Conservation (phyloP, 805 yeast genomes). For the Yarrowia sp. region DNA sequence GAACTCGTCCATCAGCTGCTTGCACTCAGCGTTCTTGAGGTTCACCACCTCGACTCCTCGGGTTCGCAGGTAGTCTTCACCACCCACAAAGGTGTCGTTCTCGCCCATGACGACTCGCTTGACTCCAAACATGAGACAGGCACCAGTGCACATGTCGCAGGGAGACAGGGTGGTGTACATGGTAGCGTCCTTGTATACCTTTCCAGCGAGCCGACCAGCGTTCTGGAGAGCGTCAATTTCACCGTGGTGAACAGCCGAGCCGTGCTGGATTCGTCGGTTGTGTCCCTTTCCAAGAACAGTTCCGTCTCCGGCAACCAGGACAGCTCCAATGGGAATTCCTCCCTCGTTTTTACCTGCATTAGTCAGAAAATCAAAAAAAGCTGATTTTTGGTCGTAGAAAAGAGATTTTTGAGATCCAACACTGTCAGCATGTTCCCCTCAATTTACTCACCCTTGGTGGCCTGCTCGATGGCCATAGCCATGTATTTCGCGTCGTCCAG, state of each 20-base stretch:
- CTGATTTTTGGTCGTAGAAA: too few species aligned
- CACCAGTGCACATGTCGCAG: conserved; percentile 95
- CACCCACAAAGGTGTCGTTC: conserved; percentile 81
- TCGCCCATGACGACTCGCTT: conserved; percentile 90
- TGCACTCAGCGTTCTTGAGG: conserved; percentile 49
- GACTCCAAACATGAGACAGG: conserved; percentile 86
- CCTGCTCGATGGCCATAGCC: conserved; percentile 49
- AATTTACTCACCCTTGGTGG: conserved; percentile 44
- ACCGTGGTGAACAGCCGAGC: conserved; percentile 86
- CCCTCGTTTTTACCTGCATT: conserved; percentile 71
- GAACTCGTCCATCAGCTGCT: conserved; percentile 75
- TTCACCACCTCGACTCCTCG: conserved; percentile 63
- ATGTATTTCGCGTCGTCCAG: conserved; percentile 45
- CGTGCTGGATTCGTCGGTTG: conserved; percentile 85
- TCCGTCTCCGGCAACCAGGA: conserved; percentile 76
- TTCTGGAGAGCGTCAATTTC: conserved; percentile 89
- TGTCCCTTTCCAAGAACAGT: conserved; percentile 86
- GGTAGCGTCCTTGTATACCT: conserved; percentile 81
- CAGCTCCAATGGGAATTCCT: conserved; percentile 92
- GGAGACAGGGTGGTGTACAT: conserved; percentile 93
- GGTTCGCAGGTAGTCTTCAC: conserved; percentile 71
- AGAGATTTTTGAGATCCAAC: too few species aligned
- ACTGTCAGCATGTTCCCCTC: too few species aligned
- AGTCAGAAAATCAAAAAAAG: not conserved
- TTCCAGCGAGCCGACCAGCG: conserved; percentile 87